Conservation (phyloP, 352 stramenopile species). For the Globisporangium echinulatum region DNA sequence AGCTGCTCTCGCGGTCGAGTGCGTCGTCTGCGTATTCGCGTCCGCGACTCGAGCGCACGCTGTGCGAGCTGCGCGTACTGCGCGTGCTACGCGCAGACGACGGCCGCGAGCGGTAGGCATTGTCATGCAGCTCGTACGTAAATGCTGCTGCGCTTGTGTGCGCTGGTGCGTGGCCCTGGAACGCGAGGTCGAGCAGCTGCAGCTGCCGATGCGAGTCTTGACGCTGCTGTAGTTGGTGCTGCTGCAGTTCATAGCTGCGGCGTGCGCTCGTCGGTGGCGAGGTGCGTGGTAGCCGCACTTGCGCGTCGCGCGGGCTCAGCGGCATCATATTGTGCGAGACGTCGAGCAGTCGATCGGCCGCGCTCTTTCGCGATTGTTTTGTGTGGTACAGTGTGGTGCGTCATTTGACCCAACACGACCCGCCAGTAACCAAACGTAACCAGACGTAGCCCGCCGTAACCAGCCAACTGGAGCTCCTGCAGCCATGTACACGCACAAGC, state of each 20-base stretch:
- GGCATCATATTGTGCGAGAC: constrained; percentile 1
- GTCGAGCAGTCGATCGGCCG: background rate
- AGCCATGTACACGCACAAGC: too few species aligned
- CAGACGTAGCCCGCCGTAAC: too few species aligned
- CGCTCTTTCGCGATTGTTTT: background rate
- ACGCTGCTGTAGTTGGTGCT: constrained; percentile 3
- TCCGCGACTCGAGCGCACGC: constrained; percentile 3
- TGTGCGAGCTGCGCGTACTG: background rate
- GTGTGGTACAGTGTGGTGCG: background rate
- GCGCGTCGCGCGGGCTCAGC: constrained; percentile 12
- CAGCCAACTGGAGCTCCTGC: too few species aligned
- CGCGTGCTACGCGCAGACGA: constrained; percentile 9
- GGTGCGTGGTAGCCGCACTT: constrained; percentile 1
- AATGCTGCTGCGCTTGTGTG: constrained; percentile 1
- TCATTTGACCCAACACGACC: background rate
- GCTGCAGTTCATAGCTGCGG: background rate
- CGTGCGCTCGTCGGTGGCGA: background rate
- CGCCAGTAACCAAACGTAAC: too few species aligned
- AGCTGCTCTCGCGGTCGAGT: background rate
- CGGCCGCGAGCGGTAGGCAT: background rate
- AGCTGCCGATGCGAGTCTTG: constrained; percentile 13
- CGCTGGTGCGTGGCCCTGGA: constrained; percentile 17
- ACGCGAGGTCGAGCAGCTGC: constrained; percentile 37
- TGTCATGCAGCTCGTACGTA: constrained; percentile 3
- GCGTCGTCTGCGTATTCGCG: constrained; percentile 5